Evolutionary conservation across 2,329 filamentous ascomycete genomes (phyloP).

Genomic region (Cercospora brassicicola): DNA sequence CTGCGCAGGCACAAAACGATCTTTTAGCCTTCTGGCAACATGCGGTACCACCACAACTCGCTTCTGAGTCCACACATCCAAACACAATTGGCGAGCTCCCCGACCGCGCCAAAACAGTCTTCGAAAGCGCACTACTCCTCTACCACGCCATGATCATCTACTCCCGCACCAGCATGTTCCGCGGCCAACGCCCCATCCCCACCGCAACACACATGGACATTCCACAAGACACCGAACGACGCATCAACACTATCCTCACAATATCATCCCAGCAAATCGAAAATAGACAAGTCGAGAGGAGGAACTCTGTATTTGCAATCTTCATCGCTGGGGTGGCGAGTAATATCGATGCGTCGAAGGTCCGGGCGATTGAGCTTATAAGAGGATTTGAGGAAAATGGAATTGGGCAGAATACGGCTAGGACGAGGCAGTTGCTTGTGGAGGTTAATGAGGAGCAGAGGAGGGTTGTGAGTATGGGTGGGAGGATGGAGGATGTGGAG

Average conservation of each 20-base stretch:
- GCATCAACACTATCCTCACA: constrained; percentile 48
- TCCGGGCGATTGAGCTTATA: constrained; percentile 52
- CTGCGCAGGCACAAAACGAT: constrained; percentile 34
- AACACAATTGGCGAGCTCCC: constrained; percentile 36
- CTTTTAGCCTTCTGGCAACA: constrained; percentile 34
- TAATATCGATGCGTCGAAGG: constrained; percentile 45
- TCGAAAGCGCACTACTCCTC: constrained; percentile 50
- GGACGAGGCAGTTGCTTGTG: constrained; percentile 49
- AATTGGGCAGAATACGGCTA: constrained; percentile 51
- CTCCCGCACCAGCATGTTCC: constrained; percentile 56
- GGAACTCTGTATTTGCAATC: constrained; percentile 54
- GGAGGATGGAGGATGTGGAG: constrained; percentile 49
- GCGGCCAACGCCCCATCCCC: constrained; percentile 47
- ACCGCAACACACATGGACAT: constrained; percentile 37
- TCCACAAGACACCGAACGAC: constrained; percentile 47
- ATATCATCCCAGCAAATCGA: constrained; percentile 46
- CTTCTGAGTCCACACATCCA: constrained; percentile 25
- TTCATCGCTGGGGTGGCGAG: constrained; percentile 56
- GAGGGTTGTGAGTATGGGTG: constrained; percentile 35
- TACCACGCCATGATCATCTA: constrained; percentile 54
- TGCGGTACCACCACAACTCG: constrained; percentile 33
- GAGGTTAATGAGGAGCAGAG: constrained; percentile 53
- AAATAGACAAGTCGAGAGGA: constrained; percentile 43
- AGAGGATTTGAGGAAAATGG: constrained; percentile 48
- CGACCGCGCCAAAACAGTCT: constrained; percentile 29